phyloP scores from a whole-genome alignment of 352 stramenopile genomes.

The Pythium pyrilobum region DNA sequence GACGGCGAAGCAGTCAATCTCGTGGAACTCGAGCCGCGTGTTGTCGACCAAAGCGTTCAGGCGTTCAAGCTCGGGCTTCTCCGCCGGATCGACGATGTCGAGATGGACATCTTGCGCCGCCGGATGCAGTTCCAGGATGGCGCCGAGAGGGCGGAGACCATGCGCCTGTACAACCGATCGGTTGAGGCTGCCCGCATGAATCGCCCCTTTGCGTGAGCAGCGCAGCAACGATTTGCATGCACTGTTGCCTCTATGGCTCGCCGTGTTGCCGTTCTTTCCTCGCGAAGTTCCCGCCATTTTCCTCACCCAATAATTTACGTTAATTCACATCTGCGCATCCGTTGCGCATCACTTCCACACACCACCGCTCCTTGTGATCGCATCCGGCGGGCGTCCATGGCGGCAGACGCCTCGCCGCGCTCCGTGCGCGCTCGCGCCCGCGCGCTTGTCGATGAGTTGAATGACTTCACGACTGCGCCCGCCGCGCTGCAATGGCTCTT shows the following conservation, averaged over 20 bases:
- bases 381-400: too few relatives aligned
- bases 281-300: not conserved
- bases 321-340: not conserved
- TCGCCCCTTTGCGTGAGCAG: not conserved
- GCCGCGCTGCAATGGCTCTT: slow-evolving; percentile 50
- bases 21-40: not conserved
- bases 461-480: slow-evolving; percentile 46
- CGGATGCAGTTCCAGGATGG: not conserved
- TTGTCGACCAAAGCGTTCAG: not conserved
- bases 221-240: too few relatives aligned
- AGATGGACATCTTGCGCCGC: not conserved
- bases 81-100: not conserved
- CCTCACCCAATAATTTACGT: slow-evolving; percentile 17
- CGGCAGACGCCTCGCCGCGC: not conserved
- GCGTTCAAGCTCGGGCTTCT: not conserved
- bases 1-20: not conserved
- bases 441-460: slow-evolving; percentile 46
- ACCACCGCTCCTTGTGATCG: too few relatives aligned
- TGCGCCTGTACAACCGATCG: slow-evolving; percentile 4
- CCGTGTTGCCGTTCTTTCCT: not conserved
- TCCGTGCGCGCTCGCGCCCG: slow-evolving; percentile 17
- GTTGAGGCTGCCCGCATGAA: not conserved
- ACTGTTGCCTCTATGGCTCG: too few relatives aligned
- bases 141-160: not conserved
- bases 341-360: too few relatives aligned